Conservation (phyloP, 805 yeast genomes). For the Barnettozyma pratensis region DNA sequence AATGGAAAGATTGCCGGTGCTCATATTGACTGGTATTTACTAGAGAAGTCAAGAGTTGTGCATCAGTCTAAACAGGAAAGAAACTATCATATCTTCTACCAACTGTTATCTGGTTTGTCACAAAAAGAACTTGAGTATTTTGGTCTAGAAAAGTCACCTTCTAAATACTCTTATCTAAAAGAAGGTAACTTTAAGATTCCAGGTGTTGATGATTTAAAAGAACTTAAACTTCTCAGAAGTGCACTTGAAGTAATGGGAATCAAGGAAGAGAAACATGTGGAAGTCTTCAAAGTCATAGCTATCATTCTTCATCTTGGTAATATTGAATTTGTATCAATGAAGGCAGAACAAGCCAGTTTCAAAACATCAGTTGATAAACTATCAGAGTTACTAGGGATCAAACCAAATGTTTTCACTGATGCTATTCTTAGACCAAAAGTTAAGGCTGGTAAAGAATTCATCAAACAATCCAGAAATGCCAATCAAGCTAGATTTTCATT, state of each 20-base stretch:
- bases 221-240: slow-evolving; percentile 53
- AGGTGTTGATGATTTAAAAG: slow-evolving; percentile 70
- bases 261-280: slow-evolving; percentile 43
- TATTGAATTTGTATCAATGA: slow-evolving; percentile 60
- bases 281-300: slow-evolving; percentile 64
- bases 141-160: slow-evolving; percentile 35
- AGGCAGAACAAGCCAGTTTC: slow-evolving; percentile 72
- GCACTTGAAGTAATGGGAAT: slow-evolving; percentile 79
- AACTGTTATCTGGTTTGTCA: slow-evolving; percentile 65
- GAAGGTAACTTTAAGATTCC: slow-evolving; percentile 52
- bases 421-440: slow-evolving; percentile 75
- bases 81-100: slow-evolving; percentile 89
- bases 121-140: slow-evolving; percentile 41
- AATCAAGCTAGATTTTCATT: slow-evolving; percentile 74
- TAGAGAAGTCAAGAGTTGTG: slow-evolving; percentile 91
- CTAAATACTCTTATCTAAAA: slow-evolving; percentile 51
- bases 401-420: slow-evolving; percentile 45
- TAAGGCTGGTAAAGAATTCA: slow-evolving; percentile 85
- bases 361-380: slow-evolving; percentile 46
- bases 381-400: slow-evolving; percentile 62
- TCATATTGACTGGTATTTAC: slow-evolving; percentile 86
- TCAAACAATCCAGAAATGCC: slow-evolving; percentile 73
- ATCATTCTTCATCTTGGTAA: slow-evolving; percentile 83
- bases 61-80: slow-evolving; percentile 72
- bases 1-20: slow-evolving; percentile 77